phyloP scores from a whole-genome alignment of 176 grass and related monocot species.

The Triticum dicoccoides region DNA sequence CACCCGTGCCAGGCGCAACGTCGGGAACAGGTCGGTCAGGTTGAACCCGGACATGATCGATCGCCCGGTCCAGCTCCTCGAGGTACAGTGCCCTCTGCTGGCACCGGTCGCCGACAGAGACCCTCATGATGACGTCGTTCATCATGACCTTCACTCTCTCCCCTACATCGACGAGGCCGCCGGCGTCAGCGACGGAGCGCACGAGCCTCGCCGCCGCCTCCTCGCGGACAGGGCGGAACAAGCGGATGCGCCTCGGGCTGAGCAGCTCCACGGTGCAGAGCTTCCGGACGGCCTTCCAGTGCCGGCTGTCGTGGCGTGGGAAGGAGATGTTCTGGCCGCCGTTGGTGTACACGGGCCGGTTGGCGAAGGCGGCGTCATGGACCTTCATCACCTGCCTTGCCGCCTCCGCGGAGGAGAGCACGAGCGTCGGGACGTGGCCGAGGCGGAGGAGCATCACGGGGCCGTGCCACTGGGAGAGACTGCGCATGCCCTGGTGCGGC shows the following conservation, averaged over 20 bases:
- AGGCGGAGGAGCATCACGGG: not conserved
- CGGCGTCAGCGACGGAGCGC: not conserved
- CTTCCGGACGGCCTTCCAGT: conserved; percentile 47
- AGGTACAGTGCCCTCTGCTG: not conserved
- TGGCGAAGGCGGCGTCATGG: conserved; percentile 44
- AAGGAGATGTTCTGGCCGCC: conserved; percentile 37
- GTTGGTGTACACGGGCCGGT: conserved; percentile 27
- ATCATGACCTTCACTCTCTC: not conserved
- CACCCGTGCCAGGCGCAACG: not conserved
- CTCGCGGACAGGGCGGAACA: not conserved
- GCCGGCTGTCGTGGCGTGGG: conserved; percentile 18
- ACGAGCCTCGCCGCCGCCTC: conserved; percentile 25
- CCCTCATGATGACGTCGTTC: conserved; percentile 16
- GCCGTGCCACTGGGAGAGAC: conserved; percentile 28
- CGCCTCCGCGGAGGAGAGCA: conserved; percentile 44
- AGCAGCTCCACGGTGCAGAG: conserved; percentile 29
- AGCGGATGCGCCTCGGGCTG: too few relatives aligned
- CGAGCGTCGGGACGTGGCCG: conserved; percentile 43
- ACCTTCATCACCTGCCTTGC: conserved; percentile 52
- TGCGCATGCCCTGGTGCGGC: conserved; percentile 51
- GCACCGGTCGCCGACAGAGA: not conserved
- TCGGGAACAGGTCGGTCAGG: conserved; percentile 30
- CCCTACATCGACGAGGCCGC: not conserved
- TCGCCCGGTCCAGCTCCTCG: not conserved
- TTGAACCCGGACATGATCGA: conserved; percentile 28